These are phyloP conservation scores for Epichloe bromicola DNA, from an alignment of 2,329 filamentous ascomycete species.

Conservation along the genomic window DNA sequence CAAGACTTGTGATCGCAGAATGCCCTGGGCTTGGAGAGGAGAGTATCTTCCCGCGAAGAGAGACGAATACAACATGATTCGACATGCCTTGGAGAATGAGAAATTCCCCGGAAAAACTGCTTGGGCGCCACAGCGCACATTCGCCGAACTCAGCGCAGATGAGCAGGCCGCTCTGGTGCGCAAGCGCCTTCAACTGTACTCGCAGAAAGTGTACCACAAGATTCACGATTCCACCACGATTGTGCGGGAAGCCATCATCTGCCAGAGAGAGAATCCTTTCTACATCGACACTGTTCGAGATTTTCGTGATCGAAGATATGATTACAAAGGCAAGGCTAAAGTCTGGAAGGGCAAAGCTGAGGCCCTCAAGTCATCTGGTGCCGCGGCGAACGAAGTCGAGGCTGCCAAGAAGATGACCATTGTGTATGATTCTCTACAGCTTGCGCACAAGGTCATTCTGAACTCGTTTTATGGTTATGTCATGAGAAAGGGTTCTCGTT, in stretches of 20 bases:
- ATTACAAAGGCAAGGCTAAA: constrained; percentile 97
- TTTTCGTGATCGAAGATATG: constrained; percentile 93
- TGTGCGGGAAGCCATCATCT: constrained; percentile 92
- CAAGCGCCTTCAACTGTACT: constrained; percentile 83
- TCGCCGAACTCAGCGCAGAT: constrained; percentile 67
- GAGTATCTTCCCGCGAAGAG: constrained; percentile 92
- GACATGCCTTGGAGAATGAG: constrained; percentile 81
- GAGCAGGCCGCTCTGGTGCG: constrained; percentile 72
- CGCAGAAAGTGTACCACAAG: constrained; percentile 98
- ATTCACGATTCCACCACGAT: constrained; percentile 92
- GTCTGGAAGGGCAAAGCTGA: constrained; percentile 98
- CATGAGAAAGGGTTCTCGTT: constrained; percentile 96
- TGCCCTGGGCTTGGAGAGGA: constrained; percentile 97
- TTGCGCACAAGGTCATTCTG: constrained; percentile 97
- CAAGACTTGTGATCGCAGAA: constrained; percentile 86
- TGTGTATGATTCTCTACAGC: constrained; percentile 85
- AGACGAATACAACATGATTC: constrained; percentile 99
- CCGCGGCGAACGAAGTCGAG: constrained; percentile 63
- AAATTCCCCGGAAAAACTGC: constrained; percentile 71
- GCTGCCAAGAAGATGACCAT: constrained; percentile 98
- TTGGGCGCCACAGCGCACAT: constrained; percentile 56
- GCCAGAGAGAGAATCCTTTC: constrained; percentile 94
- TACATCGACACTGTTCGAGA: constrained; percentile 94
- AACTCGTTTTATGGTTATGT: constrained; percentile 99
- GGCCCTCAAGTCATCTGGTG: constrained; percentile 69